These are phyloP conservation scores for Aspergillus heteromorphus DNA, from an alignment of 495 filamentous ascomycete genomes.

Conservation along the genomic window DNA sequence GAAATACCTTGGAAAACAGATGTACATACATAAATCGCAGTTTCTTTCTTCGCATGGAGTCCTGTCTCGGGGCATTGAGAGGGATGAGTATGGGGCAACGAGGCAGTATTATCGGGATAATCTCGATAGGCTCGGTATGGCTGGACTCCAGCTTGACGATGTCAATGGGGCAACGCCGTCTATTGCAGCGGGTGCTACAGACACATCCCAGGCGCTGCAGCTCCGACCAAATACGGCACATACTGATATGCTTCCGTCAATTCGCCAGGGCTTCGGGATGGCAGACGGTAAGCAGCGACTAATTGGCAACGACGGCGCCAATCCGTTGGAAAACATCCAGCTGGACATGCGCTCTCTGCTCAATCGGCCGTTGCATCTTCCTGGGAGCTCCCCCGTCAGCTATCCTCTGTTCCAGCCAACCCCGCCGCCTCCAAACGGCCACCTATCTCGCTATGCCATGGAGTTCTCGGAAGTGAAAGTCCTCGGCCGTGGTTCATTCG, in stretches of 20 bases:
- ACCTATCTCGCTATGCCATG: conserved; percentile 35
- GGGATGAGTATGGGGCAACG: conserved; percentile 29
- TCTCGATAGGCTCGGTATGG: conserved; percentile 35
- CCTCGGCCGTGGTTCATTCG: conserved; percentile 49
- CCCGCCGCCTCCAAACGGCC: conserved; percentile 12
- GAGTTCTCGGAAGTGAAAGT: conserved; percentile 41
- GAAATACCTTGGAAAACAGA: conserved; percentile 34
- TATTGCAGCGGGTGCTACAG: conserved; percentile 5
- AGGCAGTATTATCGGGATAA: conserved; percentile 41
- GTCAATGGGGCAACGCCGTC: conserved; percentile 3
- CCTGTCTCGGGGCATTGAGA: conserved; percentile 34
- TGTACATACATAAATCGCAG: conserved; percentile 39
- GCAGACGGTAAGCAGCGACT: conserved; percentile 16
- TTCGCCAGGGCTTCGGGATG: conserved; percentile 6
- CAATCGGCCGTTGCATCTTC: conserved; percentile 21
- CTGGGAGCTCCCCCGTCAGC: conserved; percentile 33
- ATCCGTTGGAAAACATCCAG: conserved; percentile 21
- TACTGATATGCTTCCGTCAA: conserved; percentile 6
- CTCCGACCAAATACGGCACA: conserved; percentile 1
- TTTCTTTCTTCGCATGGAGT: conserved; percentile 38
- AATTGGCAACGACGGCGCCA: conserved; percentile 14
- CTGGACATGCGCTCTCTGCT: conserved; percentile 17
- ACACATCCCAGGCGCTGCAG: conserved; percentile 8
- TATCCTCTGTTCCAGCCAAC: conserved; percentile 29
- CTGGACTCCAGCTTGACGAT: conserved; percentile 25